A percentile compares a stretch with the other conserved stretches of the same genome.
phyloP scores from a whole-genome alignment of 2,329 filamentous ascomycete species.

The Aureobasidium zeae region DNA sequence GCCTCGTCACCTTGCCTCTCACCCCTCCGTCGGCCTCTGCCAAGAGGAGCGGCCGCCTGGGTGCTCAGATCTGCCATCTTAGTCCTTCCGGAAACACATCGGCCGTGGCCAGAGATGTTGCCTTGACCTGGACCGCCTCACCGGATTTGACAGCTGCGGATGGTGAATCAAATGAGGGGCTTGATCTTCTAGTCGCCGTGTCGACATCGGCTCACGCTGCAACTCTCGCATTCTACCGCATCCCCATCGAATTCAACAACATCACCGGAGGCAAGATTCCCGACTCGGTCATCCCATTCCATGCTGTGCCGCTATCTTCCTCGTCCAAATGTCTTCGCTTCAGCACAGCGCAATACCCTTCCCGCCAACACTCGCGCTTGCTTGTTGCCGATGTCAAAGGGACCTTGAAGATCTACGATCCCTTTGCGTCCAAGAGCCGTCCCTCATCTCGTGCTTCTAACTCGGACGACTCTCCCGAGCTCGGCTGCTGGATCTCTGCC shows the following conservation, averaged over 20 bases:
- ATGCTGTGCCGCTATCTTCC: slow-evolving; percentile 39
- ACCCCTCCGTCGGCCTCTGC: slow-evolving; percentile 40
- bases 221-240: slow-evolving; percentile 33
- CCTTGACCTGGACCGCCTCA: slow-evolving; percentile 42
- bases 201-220: slow-evolving; percentile 29
- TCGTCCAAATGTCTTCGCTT: slow-evolving; percentile 45
- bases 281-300: slow-evolving; percentile 36
- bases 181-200: slow-evolving; percentile 33
- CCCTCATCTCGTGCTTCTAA: slow-evolving; percentile 23
- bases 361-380: slow-evolving; percentile 44
- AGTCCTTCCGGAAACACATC: slow-evolving; percentile 40
- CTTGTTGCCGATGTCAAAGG: slow-evolving; percentile 46
- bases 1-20: slow-evolving; percentile 47
- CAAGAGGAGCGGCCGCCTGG: slow-evolving; percentile 27
- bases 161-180: neutral
- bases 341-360: slow-evolving; percentile 45
- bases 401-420: slow-evolving; percentile 46
- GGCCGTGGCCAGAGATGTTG: slow-evolving; percentile 41
- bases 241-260: slow-evolving; percentile 25
- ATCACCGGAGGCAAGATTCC: slow-evolving; percentile 29
- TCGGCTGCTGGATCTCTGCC: slow-evolving; percentile 25
- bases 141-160: slow-evolving; percentile 10
- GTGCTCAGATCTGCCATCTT: slow-evolving; percentile 42
- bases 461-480: neutral
- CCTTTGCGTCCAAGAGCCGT: slow-evolving; percentile 28